Percentiles rank a stretch among this genome's conserved stretches.
phyloP scores from a whole-genome alignment of 306 rosid genomes.

The Corylus americana region DNA sequence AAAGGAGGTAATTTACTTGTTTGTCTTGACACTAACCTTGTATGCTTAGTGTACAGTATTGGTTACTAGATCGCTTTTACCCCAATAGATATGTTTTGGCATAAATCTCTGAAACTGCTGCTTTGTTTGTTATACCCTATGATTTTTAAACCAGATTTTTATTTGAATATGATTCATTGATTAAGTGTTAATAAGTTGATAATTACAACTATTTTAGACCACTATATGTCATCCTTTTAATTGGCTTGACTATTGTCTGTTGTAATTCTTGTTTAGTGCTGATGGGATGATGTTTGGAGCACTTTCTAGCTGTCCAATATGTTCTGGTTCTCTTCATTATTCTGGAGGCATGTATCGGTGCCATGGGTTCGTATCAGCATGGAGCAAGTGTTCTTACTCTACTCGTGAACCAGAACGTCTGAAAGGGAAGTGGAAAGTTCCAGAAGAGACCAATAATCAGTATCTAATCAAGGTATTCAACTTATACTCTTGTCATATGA shows the following conservation, averaged over 20 bases:
- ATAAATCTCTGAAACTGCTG: neutral
- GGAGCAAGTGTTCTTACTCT: conserved; percentile 93
- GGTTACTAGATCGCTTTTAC: neutral
- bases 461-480: conserved; percentile 69
- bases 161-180: neutral
- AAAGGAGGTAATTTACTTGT: neutral
- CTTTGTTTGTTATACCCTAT: neutral
- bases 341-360: conserved; percentile 89
- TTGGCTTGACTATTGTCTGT: conserved; percentile 7
- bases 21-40: neutral
- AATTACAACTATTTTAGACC: conserved; percentile 2
- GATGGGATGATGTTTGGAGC: conserved; percentile 99
- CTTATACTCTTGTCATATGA: conserved; percentile 3
- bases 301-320: conserved; percentile 70
- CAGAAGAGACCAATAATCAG: conserved; percentile 68
- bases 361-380: conserved; percentile 68
- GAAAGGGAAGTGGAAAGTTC: conserved; percentile 85
- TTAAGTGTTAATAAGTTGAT: neutral
- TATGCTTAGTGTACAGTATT: neutral
- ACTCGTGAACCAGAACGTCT: conserved; percentile 62
- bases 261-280: conserved; percentile 49
- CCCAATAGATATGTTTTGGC: neutral
- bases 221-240: conserved; percentile 4
- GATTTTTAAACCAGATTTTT: neutral
- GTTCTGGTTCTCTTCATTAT: conserved; percentile 70